A percentile compares a stretch with the other conserved stretches of the same genome.
Conservation (phyloP, 2,329 filamentous ascomycete genomes). For the Pyrenophora tritici-repentis region DNA sequence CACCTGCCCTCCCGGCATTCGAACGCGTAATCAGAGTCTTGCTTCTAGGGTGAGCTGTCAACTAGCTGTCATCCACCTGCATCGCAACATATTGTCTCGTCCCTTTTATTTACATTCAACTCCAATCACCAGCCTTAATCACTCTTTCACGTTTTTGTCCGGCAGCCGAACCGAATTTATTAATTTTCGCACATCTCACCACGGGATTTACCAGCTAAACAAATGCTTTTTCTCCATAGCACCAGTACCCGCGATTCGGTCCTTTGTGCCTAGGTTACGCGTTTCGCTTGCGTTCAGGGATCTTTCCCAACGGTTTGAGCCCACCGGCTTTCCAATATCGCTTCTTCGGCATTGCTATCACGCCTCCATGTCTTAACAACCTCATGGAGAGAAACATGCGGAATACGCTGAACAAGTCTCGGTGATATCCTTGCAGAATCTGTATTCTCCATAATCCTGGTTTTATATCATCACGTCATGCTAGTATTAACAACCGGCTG, state of each 20-base stretch:
- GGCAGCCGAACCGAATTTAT: background rate
- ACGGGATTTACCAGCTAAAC: too few relatives aligned
- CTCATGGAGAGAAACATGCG: background rate
- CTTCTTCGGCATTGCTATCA: constrained; percentile 2
- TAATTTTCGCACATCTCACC: too few relatives aligned
- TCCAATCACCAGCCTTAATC: constrained; percentile 1
- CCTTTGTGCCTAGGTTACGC: too few relatives aligned
- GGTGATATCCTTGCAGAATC: constrained; percentile 3
- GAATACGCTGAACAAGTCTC: background rate
- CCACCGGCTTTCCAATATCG: constrained; percentile 2
- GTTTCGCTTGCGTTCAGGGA: too few relatives aligned
- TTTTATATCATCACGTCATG: background rate
- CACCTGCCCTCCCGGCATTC: constrained; percentile 13
- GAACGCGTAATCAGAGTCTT: constrained; percentile 23
- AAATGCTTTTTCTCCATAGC: too few relatives aligned
- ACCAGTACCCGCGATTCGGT: too few relatives aligned
- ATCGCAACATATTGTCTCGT: constrained; percentile 18
- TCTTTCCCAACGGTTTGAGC: too few relatives aligned
- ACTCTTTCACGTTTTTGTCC: too few relatives aligned
- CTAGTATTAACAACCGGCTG: background rate
- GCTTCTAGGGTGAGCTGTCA: constrained; percentile 11
- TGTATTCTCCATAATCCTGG: background rate
- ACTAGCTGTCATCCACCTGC: constrained; percentile 12
- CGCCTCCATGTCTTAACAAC: constrained; percentile 7
- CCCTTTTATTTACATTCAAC: too few relatives aligned